A percentile compares a stretch with the other conserved stretches of the same genome.
These are phyloP conservation scores for Penicillium paradoxum DNA, from an alignment of 495 filamentous ascomycete genomes.

Conservation along the genomic window DNA sequence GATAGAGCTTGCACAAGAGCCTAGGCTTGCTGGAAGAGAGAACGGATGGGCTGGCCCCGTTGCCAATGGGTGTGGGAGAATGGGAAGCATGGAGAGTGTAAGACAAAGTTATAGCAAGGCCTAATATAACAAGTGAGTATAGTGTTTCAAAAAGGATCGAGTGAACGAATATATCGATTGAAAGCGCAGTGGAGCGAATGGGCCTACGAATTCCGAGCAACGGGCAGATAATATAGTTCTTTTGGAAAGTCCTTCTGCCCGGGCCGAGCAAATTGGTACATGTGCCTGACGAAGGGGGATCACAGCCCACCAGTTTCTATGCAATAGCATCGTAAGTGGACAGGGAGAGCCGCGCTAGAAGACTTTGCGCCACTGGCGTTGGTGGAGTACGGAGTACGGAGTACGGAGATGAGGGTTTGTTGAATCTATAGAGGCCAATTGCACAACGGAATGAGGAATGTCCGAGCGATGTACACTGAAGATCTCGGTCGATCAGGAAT, in stretches of 20 bases:
- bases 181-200: neutral
- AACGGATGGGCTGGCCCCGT: constrained; percentile 34
- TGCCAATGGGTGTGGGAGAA: constrained; percentile 29
- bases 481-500: constrained; percentile 24
- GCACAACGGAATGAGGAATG: constrained; percentile 6
- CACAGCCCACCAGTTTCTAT: constrained; percentile 13
- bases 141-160: constrained; percentile 1
- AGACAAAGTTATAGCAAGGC: neutral
- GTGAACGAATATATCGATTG: neutral
- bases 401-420: constrained; percentile 13
- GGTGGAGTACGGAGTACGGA: constrained; percentile 12
- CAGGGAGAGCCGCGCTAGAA: constrained; percentile 26
- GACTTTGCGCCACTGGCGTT: constrained; percentile 12
- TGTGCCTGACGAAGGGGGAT: constrained; percentile 21
- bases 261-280: constrained; percentile 10
- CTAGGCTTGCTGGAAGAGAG: constrained; percentile 29
- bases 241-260: constrained; percentile 8
- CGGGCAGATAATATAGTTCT: constrained; percentile 13
- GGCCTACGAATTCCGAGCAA: constrained; percentile 12
- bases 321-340: constrained; percentile 18
- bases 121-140: neutral
- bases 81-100: constrained; percentile 33
- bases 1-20: constrained; percentile 30
- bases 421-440: constrained; percentile 6
- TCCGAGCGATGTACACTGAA: constrained; percentile 5